Base-by-base conservation (phyloP, 495 filamentous ascomycete species). In the Glutinoglossum americanum region DNA sequence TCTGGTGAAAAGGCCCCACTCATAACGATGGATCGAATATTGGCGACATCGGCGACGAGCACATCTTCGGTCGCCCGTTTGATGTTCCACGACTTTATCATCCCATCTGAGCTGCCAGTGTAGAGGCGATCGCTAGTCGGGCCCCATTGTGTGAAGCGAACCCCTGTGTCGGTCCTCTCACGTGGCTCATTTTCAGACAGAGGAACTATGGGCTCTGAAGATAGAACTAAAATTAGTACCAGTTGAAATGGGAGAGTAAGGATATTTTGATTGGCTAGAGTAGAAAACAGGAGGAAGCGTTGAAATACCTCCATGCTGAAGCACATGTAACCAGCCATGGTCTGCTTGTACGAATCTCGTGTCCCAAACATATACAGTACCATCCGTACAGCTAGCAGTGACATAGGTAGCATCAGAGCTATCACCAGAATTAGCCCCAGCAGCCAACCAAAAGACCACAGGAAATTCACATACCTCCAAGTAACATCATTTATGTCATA, bases 21-120 rank as follows among this genome's bases (percentile, higher is more conserved):
- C 45, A 80, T 79, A 47, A 85, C 70, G 0, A 77, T 76, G 0
- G 71, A 74, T 0, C 72, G 64, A 7, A 72, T 64, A 57, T 71
- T 67, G 1, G 77, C 64, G 0, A 79, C 64, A 47, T 60, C 59
- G 7, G 27, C 25, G 15, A 60, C 41, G 15, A 60, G 74, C 0
- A 72, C 77, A 64, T 82, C 72, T 37, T 78, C 74, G 0, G 72
- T 63, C 2, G 81, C 74, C 23, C 75, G 75, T 48, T 73, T 73
- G 23, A 93, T 73, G 64, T 96, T 80, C 92, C 92, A 98, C 21
- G 80, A 75, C 57, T 88, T 94, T 7, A 98, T 73, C 0, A 83
- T 72, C 0, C 92, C 90, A 64, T 98, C 92, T 0, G 88, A 92
- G 2, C 82, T 83, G 1, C 89, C 92, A n/a, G 85, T 94, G 63